Evolutionary conservation across 768 basidiomycete species (phyloP), one percentile per base, ranked within the genome.

Genomic region (Dentipellis fragilis): DNA sequence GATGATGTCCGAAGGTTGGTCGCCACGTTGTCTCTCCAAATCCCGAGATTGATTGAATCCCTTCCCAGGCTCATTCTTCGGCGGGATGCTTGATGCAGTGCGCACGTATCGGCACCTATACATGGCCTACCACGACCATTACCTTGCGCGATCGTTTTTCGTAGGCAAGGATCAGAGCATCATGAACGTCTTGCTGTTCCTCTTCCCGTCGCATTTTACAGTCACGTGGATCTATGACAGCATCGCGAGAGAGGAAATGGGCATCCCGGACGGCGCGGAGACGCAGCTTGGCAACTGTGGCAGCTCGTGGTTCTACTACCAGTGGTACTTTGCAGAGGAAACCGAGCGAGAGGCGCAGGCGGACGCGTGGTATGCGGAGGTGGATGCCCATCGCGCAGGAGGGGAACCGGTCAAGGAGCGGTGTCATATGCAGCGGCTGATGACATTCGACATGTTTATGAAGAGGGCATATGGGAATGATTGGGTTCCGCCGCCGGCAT

Each of bases 161-260:
- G 77, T 80, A 12, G 80, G 80, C 10, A 80, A 80, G 61, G 81
- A 82, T 64, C 77, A 82, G 62, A 75, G 75, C 0, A 56, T 83
- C 39, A 75, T 81, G 62, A 81, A 77, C 57, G 65, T 73, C 1
- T 61, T 78, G 50, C 59, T 77, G 52, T 59, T 75, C 35, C 72
- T 79, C 48, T 72, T 73, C 64, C 75, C 80, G 1, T 63, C 68
- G 6, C 73, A 74, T 21, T 67, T 81, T 62, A 62, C 76, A 23
- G 70, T 73, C 1, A 69, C 79, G 34, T 76, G 73, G 71, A 60
- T 66, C 5, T 60, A 59, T 45, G 65, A 67, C 58, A 58, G 58
- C 21, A 29, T 36, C 9, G 52, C 60, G 9, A 53, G 51, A 5
- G 48, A 40, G 8, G 19, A n/a, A 11, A 14, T 6, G 9, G 42